phyloP scores from a whole-genome alignment of 2,329 filamentous ascomycete genomes.

The Claviceps cyperi region DNA sequence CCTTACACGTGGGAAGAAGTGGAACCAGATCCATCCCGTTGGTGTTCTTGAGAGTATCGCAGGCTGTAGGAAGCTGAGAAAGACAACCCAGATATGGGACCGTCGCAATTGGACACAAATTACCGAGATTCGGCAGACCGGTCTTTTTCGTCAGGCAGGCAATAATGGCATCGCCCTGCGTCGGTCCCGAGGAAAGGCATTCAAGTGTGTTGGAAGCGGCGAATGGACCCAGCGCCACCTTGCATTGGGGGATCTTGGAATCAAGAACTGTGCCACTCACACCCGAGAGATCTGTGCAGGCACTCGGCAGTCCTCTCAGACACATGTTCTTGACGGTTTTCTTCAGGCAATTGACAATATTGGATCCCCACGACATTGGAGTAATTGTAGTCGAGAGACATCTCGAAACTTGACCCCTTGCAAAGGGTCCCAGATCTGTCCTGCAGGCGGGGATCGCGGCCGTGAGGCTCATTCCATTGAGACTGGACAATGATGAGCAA shows the following conservation, averaged over 20 bases:
- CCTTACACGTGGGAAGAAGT: background rate
- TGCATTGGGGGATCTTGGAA: background rate
- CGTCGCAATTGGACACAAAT: background rate
- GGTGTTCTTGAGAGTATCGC: background rate
- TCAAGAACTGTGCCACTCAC: background rate
- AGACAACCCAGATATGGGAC: background rate
- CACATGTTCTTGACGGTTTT: background rate
- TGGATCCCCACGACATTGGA: background rate
- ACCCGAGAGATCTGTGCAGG: background rate
- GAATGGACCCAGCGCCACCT: conserved; percentile 3
- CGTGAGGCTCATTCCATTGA: background rate
- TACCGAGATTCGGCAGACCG: background rate
- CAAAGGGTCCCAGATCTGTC: conserved; percentile 2
- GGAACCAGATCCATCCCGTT: conserved; percentile 2
- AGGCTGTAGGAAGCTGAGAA: conserved; percentile 3
- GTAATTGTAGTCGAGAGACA: background rate
- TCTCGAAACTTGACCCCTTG: background rate
- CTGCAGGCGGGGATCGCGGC: background rate
- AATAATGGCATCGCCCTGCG: conserved; percentile 2
- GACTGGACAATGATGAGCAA: background rate
- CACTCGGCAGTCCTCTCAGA: background rate
- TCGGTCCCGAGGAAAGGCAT: background rate
- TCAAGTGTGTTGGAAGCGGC: background rate
- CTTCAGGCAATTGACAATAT: background rate
- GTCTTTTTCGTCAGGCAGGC: background rate